These are phyloP conservation scores for Teratosphaeria destructans DNA, from an alignment of 2,329 filamentous ascomycete species.

Conservation along the genomic window DNA sequence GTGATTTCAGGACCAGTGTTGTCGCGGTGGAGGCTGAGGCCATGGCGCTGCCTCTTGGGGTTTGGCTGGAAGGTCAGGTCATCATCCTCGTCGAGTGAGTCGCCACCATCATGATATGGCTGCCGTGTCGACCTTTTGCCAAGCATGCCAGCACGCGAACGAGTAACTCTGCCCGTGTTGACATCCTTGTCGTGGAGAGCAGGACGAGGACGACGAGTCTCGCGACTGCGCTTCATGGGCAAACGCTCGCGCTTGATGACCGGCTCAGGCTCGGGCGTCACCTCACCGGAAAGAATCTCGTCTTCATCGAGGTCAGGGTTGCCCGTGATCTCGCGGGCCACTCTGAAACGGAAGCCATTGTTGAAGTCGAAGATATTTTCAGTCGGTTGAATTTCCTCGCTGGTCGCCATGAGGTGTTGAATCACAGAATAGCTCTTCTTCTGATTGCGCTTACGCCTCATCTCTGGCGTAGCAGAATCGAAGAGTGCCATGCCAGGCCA, in stretches of 20 bases:
- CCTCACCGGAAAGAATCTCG: conserved; percentile 12
- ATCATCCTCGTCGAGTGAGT: conserved; percentile 18
- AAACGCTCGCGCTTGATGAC: neutral
- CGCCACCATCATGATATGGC: conserved; percentile 23
- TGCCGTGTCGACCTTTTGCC: conserved; percentile 9
- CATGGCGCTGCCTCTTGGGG: conserved; percentile 12
- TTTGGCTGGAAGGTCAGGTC: conserved; percentile 21
- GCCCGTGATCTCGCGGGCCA: conserved; percentile 35
- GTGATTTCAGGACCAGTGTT: conserved; percentile 25
- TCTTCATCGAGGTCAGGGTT: conserved; percentile 31
- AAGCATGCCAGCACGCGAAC: conserved; percentile 6
- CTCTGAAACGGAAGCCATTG: conserved; percentile 33
- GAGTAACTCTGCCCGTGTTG: conserved; percentile 15
- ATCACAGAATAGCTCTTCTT: conserved; percentile 66
- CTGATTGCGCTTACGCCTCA: conserved; percentile 67
- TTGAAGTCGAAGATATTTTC: conserved; percentile 52
- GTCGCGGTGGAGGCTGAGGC: conserved; percentile 34
- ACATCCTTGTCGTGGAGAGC: conserved; percentile 20
- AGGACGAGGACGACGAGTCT: conserved; percentile 10
- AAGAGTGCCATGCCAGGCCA: conserved; percentile 76
- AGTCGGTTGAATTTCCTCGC: conserved; percentile 50
- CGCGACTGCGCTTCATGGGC: conserved; percentile 13
- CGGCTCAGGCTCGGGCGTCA: conserved; percentile 18
- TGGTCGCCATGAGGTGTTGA: conserved; percentile 53
- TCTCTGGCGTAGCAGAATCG: conserved; percentile 63